phyloP scores from a whole-genome alignment of 2,329 filamentous ascomycete species.

The Chrysoporthe austroafricana region DNA sequence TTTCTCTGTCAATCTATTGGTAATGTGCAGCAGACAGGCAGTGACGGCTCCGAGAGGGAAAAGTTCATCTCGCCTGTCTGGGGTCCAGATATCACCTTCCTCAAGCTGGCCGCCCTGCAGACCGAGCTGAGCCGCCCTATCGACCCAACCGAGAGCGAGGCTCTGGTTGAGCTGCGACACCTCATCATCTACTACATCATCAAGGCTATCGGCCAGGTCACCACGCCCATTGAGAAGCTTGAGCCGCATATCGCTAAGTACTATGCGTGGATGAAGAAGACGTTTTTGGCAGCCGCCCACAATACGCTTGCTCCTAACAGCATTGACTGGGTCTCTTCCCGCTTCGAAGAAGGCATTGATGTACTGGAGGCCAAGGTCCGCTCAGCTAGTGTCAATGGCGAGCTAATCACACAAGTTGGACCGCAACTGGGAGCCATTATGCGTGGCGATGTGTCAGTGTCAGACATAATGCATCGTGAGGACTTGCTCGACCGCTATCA shows the following conservation, averaged over 20 bases:
- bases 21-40: not conserved
- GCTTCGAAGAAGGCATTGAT: constrained; percentile 5
- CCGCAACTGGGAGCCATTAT: constrained; percentile 39
- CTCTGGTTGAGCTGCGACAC: constrained; percentile 13
- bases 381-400: constrained; percentile 34
- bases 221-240: not conserved
- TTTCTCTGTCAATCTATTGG: constrained; percentile 10
- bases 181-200: constrained; percentile 24
- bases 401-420: constrained; percentile 37
- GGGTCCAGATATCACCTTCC: constrained; percentile 3
- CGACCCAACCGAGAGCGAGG: not conserved
- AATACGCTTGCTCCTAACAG: constrained; percentile 2
- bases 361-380: constrained; percentile 24
- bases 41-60: not conserved
- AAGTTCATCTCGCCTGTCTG: not conserved
- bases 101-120: constrained; percentile 1
- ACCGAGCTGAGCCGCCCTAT: not conserved
- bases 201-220: not conserved
- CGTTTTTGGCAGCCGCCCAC: constrained; percentile 4
- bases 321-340: constrained; percentile 13
- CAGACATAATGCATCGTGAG: constrained; percentile 40
- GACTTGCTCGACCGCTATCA: constrained; percentile 43
- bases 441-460: constrained; percentile 35
- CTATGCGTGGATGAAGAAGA: constrained; percentile 15
- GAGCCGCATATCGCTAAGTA: constrained; percentile 7